These are phyloP conservation scores for Colletotrichum magnum DNA, from an alignment of 2,329 filamentous ascomycete species.

Conservation along the genomic window DNA sequence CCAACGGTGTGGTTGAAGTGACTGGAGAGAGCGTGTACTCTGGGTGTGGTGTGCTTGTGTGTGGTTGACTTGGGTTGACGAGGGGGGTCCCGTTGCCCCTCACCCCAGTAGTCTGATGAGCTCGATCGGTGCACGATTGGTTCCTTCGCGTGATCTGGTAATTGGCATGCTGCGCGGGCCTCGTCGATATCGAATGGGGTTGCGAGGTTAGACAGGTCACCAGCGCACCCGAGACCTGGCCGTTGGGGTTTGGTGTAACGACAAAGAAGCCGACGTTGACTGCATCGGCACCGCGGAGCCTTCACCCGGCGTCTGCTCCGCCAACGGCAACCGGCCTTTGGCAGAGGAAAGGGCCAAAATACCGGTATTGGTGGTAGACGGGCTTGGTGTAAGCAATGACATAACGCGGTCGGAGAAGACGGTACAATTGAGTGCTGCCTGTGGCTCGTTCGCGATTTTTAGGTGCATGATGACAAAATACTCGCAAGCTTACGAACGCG, in stretches of 20 bases:
- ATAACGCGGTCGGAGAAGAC: conserved; percentile 11
- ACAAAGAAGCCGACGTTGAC: conserved; percentile 6
- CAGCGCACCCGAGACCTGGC: conserved; percentile 22
- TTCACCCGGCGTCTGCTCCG: conserved; percentile 10
- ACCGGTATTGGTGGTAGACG: conserved; percentile 7
- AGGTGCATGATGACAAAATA: conserved; percentile 7
- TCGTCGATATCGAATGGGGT: conserved; percentile 9
- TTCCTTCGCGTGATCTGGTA: conserved; percentile 1
- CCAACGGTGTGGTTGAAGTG: conserved; percentile 11
- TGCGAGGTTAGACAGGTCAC: conserved; percentile 2
- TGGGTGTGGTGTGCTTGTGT: neutral
- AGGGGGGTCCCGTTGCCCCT: conserved; percentile 16
- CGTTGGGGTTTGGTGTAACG: conserved; percentile 22
- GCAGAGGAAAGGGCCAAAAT: neutral
- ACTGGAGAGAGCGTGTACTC: conserved; percentile 4
- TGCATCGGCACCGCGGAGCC: conserved; percentile 12
- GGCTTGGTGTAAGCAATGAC: conserved; percentile 32
- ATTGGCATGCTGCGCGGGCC: conserved; percentile 17
- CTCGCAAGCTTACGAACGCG: conserved; percentile 15
- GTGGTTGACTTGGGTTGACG: neutral
- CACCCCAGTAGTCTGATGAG: conserved; percentile 29
- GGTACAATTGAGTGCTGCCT: conserved; percentile 14
- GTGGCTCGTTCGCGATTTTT: neutral
- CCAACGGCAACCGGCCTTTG: neutral
- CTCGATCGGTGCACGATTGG: conserved; percentile 22